Conservation (phyloP, 2,329 filamentous ascomycete genomes). For the Akanthomyces uredinophilus region DNA sequence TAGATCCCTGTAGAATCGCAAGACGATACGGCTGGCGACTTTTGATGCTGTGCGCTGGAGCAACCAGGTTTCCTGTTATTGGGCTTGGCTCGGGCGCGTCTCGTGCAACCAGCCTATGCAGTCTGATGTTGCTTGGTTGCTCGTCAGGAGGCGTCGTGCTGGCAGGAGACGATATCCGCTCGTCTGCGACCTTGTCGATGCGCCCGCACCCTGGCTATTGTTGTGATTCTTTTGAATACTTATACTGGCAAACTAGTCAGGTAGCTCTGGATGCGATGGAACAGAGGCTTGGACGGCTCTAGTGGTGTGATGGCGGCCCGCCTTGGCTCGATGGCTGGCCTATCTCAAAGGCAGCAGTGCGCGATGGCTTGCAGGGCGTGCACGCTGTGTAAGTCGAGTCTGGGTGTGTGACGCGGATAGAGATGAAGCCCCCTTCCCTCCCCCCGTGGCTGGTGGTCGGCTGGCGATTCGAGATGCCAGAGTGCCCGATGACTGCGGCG, state of each 20-base stretch:
- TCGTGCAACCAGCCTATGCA: not conserved
- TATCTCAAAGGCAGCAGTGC: not conserved
- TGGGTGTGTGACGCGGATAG: not conserved
- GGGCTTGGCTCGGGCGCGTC: not conserved
- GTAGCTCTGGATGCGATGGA: not conserved
- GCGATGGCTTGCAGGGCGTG: conserved; percentile 4
- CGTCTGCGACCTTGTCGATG: not conserved
- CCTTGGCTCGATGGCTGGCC: not conserved
- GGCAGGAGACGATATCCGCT: not conserved
- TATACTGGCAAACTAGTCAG: not conserved
- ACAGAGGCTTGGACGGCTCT: not conserved
- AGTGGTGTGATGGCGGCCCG: not conserved
- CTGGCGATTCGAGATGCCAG: not conserved
- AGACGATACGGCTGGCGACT: conserved; percentile 4
- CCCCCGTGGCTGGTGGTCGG: not conserved
- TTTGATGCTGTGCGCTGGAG: not conserved
- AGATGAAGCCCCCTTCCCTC: not conserved
- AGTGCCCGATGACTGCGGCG: not conserved
- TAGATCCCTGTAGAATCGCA: conserved; percentile 3
- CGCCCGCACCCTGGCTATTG: conserved; percentile 4
- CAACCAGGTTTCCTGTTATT: not conserved
- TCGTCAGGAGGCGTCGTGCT: not conserved
- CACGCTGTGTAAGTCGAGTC: conserved; percentile 8
- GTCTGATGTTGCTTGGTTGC: conserved; percentile 3
- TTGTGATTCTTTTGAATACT: not conserved